Base-by-base conservation (phyloP, 2,329 filamentous ascomycete species). In the Chalaropsis thielavioides region DNA sequence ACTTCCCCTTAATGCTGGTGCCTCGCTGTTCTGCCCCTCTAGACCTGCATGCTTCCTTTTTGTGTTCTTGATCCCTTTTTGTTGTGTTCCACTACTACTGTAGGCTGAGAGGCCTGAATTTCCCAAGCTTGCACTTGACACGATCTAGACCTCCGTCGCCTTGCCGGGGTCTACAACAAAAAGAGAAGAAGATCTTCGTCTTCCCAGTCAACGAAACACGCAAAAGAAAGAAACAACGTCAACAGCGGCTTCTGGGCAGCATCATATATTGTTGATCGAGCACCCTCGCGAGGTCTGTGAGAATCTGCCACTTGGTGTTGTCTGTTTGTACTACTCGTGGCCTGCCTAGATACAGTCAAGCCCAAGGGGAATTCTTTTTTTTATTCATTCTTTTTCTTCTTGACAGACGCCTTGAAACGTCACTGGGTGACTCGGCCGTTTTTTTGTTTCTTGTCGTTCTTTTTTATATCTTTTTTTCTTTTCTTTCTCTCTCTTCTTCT, bases 361-460 rank as follows among this genome's bases (percentile, higher is more conserved):
- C n/a, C n/a, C n/a, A n/a, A n/a, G 38, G 24, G 19, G 51, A 27
- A 58, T 24, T 58, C 17, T 15, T 49, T 10, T 49, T 51, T 27
- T 58, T 58, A 2, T 31, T n/a, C n/a, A n/a, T n/a, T n/a, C n/a
- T n/a, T n/a, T 49, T 13, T 46, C 31, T 49, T 51, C 15, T 58
- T 58, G 51, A 58, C 51, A 58, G 51, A 58, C 51, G 51, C 51
- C 51, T 17, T 58, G 51, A 35, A 35, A 31, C 51, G 51, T 58
- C 51, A 58, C 27, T 58, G 51, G 27, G 13, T 58, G 51, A 58
- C 51, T 58, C 51, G 51, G 51, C 27, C 43, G 22, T 66, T n/a
- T 15, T 41, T 61, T 59, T 67, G 43, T 61, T 54, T 54, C 51
- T 58, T 58, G 24, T 35, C 51, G 51, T n/a, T 54, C 24, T 49